These are phyloP conservation scores for Mycena alexandri DNA, from an alignment of 768 basidiomycete genomes.

Conservation along the genomic window DNA sequence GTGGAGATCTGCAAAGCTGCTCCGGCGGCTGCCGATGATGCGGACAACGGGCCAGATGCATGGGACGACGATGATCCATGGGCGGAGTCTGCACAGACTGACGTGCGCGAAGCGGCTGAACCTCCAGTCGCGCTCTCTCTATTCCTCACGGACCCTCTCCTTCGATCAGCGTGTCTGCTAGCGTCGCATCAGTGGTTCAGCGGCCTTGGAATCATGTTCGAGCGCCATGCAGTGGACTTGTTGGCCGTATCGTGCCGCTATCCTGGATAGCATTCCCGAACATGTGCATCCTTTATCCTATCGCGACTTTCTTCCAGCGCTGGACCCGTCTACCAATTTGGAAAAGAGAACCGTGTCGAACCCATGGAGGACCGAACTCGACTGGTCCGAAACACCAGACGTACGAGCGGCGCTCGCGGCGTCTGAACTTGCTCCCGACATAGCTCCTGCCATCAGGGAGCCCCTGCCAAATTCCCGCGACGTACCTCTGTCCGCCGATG, in stretches of 20 bases:
- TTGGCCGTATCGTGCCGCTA: slow-evolving; percentile 77
- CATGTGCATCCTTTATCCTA: slow-evolving; percentile 76
- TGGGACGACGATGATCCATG: slow-evolving; percentile 88
- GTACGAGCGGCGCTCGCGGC: slow-evolving; percentile 53
- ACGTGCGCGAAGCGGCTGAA: slow-evolving; percentile 47
- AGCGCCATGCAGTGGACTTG: slow-evolving; percentile 67
- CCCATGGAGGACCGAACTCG: slow-evolving; percentile 65
- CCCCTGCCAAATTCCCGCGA: slow-evolving; percentile 20
- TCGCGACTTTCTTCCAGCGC: slow-evolving; percentile 71
- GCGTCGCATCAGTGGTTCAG: slow-evolving; percentile 72
- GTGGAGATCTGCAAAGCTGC: slow-evolving; percentile 66
- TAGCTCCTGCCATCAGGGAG: slow-evolving; percentile 17
- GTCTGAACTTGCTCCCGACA: slow-evolving; percentile 28
- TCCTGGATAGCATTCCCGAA: slow-evolving; percentile 83
- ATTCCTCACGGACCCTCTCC: slow-evolving; percentile 73
- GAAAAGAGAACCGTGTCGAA: slow-evolving; percentile 53
- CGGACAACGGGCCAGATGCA: slow-evolving; percentile 68
- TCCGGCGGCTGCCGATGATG: slow-evolving; percentile 52
- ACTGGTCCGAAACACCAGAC: slow-evolving; percentile 68
- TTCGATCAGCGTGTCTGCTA: slow-evolving; percentile 71
- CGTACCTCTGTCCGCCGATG: slow-evolving; percentile 47
- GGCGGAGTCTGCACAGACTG: slow-evolving; percentile 63
- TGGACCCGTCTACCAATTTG: slow-evolving; percentile 60
- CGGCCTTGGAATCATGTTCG: slow-evolving; percentile 69
- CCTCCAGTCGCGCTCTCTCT: slow-evolving; percentile 66